Percentiles rank a stretch among this genome's conserved stretches.
Conservation (phyloP, 2,329 filamentous ascomycete species). For the Botrytis tulipae region DNA sequence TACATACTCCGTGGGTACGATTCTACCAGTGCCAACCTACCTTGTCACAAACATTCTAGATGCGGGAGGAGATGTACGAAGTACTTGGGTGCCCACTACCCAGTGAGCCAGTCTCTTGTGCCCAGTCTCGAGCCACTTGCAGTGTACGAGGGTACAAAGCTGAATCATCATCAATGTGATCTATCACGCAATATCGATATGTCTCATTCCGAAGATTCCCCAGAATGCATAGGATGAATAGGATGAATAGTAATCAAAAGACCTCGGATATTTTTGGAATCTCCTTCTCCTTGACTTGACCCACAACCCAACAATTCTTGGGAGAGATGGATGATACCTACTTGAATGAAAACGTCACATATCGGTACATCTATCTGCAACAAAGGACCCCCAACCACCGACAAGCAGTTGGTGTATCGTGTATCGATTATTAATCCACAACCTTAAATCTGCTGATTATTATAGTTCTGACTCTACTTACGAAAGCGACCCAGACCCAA, state of each 20-base stretch:
- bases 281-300: neutral
- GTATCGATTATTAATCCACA: neutral
- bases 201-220: neutral
- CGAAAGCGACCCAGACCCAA: neutral
- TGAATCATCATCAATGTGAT: no score
- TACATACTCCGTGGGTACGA: neutral
- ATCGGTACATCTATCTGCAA: neutral
- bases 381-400: neutral
- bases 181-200: neutral
- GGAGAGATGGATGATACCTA: neutral
- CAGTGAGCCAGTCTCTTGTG: no score
- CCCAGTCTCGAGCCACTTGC: no score
- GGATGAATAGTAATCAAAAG: neutral
- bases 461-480: neutral
- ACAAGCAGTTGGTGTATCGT: neutral
- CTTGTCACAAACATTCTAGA: neutral
- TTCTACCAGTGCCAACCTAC: neutral
- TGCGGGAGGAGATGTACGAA: neutral
- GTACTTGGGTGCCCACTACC: neutral
- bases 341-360: neutral
- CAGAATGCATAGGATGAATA: no score
- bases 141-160: neutral
- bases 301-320: neutral
- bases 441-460: neutral
- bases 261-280: neutral